phyloP scores from a whole-genome alignment of 176 grass and related monocot species.

The Saccharum officinarum region DNA sequence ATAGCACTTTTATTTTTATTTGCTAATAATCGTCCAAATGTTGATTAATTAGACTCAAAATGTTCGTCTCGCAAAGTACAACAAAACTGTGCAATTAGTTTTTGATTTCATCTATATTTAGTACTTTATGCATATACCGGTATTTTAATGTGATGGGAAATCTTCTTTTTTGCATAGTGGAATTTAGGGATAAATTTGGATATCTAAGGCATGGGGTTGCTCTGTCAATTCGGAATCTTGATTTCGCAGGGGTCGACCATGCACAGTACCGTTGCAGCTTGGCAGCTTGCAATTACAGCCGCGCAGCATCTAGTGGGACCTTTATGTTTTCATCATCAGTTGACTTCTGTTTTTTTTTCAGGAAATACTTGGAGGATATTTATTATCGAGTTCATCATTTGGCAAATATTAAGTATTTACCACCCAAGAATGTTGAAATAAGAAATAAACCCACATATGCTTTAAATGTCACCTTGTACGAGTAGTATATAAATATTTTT shows the following conservation, averaged over 20 bases:
- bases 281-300: not conserved
- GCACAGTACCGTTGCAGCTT: not conserved
- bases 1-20: no score
- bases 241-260: not conserved
- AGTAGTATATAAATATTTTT: no score
- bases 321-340: not conserved
- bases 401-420: not conserved
- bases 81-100: no score
- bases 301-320: not conserved
- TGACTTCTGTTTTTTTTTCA: not conserved
- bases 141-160: no score
- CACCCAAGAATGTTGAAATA: not conserved
- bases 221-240: not conserved
- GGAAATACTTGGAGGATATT: not conserved
- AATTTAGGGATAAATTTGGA: no score
- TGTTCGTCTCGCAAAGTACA: no score
- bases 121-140: no score
- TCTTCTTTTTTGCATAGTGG: no score
- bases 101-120: no score
- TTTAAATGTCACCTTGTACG: not conserved
- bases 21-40: no score
- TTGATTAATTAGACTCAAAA: no score
- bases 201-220: no score
- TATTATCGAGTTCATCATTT: not conserved
- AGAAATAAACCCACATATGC: not conserved